Conservation (phyloP, 768 basidiomycete species). For the Pisolithus sp. region DNA sequence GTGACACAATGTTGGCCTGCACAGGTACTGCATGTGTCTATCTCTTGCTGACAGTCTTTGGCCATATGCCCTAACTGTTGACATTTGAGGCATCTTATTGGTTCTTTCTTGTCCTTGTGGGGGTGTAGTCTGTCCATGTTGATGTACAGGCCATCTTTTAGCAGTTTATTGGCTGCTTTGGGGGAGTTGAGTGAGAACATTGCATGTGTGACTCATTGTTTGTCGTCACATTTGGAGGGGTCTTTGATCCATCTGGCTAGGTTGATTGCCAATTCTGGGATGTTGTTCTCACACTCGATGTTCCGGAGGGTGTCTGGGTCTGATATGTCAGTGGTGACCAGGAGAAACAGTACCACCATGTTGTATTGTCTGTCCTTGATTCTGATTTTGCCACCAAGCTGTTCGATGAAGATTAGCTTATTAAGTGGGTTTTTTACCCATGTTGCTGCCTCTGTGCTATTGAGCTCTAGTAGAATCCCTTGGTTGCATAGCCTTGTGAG, state of each 20-base stretch:
- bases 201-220: conserved; percentile 18
- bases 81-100: too few relatives aligned
- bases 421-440: conserved; percentile 11
- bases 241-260: conserved; percentile 24
- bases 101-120: too few relatives aligned
- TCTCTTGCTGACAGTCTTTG: conserved; percentile 1
- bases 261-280: conserved; percentile 2
- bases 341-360: conserved; percentile 18
- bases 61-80: too few relatives aligned
- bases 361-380: background rate
- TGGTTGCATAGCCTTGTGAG: conserved; percentile 4
- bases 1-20: background rate
- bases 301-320: background rate
- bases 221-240: background rate
- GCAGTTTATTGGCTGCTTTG: too few relatives aligned
- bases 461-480: conserved; percentile 10
- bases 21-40: background rate
- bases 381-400: background rate
- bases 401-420: conserved; percentile 3
- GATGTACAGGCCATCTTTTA: too few relatives aligned
- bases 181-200: too few relatives aligned
- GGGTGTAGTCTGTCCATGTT: too few relatives aligned
- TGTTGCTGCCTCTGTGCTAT: conserved; percentile 1
- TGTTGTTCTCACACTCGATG: conserved; percentile 12
- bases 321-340: conserved; percentile 9